Evolutionary conservation across 2,329 filamentous ascomycete genomes (phyloP).

Genomic region (Fusarium piperis): DNA sequence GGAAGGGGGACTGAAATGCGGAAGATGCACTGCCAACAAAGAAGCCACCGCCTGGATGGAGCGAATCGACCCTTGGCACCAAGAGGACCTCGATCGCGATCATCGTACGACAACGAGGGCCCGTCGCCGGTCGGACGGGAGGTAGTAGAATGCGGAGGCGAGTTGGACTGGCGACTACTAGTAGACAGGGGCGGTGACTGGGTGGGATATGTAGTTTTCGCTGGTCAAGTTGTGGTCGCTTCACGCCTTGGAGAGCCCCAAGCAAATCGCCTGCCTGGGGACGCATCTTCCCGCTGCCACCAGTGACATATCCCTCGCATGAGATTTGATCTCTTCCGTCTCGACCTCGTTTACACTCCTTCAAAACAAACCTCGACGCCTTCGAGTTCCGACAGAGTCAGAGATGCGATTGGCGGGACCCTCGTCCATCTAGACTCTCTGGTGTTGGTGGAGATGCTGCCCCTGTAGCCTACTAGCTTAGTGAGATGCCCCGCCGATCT

Average conservation of each 20-base stretch:
- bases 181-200: not conserved
- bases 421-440: constrained; percentile 2
- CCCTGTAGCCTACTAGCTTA: not conserved
- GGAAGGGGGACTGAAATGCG: constrained; percentile 13
- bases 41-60: not conserved
- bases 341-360: not conserved
- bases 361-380: not conserved
- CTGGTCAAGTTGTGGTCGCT: too few species aligned
- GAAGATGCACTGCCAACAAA: constrained; percentile 11
- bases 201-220: not conserved
- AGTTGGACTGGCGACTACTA: not conserved
- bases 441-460: not conserved
- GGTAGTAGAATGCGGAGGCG: not conserved
- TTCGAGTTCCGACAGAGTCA: not conserved
- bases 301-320: constrained; percentile 16
- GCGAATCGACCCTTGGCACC: not conserved
- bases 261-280: not conserved
- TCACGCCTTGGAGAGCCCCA: not conserved
- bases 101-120: not conserved
- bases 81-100: not conserved
- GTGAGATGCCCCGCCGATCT: constrained; percentile 13
- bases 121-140: not conserved
- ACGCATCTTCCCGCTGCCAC: constrained; percentile 13
- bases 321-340: constrained; percentile 11
- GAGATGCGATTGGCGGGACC: constrained; percentile 5